Conservation (phyloP, 371 early-diverging fungal genomes). For the Mortierella sp. region DNA sequence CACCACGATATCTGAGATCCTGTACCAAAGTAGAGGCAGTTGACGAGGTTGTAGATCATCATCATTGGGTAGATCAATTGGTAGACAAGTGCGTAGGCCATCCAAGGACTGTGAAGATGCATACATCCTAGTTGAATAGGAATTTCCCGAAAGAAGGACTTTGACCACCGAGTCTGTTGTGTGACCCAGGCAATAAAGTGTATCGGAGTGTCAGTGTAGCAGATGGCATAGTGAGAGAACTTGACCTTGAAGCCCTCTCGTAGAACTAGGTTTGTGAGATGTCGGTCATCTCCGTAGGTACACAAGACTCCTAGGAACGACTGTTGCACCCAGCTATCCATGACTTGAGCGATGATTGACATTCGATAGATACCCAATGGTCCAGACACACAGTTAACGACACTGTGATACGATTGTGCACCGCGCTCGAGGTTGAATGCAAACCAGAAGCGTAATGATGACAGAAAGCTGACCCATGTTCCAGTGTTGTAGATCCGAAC, state of each 20-base stretch:
- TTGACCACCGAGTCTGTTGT: slow-evolving; percentile 81
- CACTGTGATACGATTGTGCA: slow-evolving; percentile 70
- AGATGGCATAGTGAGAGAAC: slow-evolving; percentile 71
- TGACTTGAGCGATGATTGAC: slow-evolving; percentile 59
- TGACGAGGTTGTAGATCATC: slow-evolving; percentile 64
- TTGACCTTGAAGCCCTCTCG: slow-evolving; percentile 64
- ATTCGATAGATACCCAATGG: slow-evolving; percentile 73
- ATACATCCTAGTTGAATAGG: slow-evolving; percentile 65
- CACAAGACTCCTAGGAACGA: slow-evolving; percentile 71
- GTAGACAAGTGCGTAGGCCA: slow-evolving; percentile 72
- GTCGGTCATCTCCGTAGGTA: slow-evolving; percentile 79
- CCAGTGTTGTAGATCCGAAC: slow-evolving; percentile 70
- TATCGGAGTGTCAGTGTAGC: slow-evolving; percentile 73
- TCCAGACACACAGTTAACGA: slow-evolving; percentile 77
- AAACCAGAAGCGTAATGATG: slow-evolving; percentile 75
- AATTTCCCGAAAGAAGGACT: slow-evolving; percentile 74
- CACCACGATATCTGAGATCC: slow-evolving; percentile 56
- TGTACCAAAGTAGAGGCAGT: slow-evolving; percentile 51
- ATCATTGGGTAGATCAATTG: slow-evolving; percentile 77
- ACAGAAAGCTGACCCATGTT: slow-evolving; percentile 66
- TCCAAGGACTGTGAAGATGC: slow-evolving; percentile 73
- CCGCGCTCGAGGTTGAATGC: slow-evolving; percentile 78
- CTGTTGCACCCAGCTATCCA: slow-evolving; percentile 71
- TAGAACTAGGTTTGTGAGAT: slow-evolving; percentile 70
- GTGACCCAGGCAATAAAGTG: slow-evolving; percentile 72